Evolutionary conservation across 805 yeast species (phyloP).

Genomic region (Ogataea parapolymorpha): DNA sequence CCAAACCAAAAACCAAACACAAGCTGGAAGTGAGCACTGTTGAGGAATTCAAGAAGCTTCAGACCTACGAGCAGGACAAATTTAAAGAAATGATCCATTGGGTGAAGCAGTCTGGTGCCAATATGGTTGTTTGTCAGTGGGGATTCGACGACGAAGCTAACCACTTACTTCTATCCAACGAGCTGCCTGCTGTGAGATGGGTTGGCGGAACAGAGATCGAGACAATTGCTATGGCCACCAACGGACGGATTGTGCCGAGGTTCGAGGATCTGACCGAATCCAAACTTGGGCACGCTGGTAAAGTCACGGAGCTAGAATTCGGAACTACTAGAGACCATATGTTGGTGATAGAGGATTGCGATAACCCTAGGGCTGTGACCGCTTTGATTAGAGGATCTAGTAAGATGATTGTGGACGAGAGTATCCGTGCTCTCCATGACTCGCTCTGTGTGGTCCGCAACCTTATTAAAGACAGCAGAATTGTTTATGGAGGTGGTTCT

Average conservation of each 20-base stretch:
- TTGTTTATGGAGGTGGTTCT: constrained; percentile 99
- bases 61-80: constrained; percentile 86
- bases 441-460: constrained; percentile 97
- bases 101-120: constrained; percentile 90
- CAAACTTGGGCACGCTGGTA: constrained; percentile 86
- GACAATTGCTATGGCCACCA: constrained; percentile 93
- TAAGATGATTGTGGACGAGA: constrained; percentile 97
- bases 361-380: constrained; percentile 84
- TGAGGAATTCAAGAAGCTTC: constrained; percentile 88
- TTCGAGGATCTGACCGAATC: constrained; percentile 83
- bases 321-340: constrained; percentile 97
- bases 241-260: constrained; percentile 95
- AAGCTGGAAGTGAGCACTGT: constrained; percentile 90
- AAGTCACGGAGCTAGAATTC: constrained; percentile 81
- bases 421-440: constrained; percentile 93
- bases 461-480: constrained; percentile 83
- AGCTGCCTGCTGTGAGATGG: constrained; percentile 97
- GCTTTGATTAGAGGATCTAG: constrained; percentile 93
- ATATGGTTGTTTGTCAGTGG: constrained; percentile 98
- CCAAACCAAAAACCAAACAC: constrained; percentile 98
- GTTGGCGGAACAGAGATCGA: constrained; percentile 97
- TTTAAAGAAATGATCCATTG: constrained; percentile 85
- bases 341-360: constrained; percentile 89
- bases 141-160: constrained; percentile 99
- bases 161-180: constrained; percentile 81